phyloP scores from a whole-genome alignment of 75 land plant species.

The Picea sitchensis region DNA sequence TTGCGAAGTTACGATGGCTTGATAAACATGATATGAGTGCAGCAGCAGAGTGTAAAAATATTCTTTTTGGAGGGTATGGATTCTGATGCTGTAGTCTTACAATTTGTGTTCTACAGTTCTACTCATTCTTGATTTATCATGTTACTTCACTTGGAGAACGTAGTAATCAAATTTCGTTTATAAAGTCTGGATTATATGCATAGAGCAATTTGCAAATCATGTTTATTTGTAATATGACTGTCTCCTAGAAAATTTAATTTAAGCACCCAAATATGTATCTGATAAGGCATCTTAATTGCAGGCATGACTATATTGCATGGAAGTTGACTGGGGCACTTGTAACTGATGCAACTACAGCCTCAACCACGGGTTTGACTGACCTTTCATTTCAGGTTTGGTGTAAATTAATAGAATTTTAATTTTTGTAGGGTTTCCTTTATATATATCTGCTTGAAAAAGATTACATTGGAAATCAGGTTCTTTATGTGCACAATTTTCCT shows the following conservation, averaged over 20 bases:
- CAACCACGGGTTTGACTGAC: slow-evolving; percentile 41
- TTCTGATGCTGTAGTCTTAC: background rate
- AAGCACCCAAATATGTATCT: background rate
- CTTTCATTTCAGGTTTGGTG: slow-evolving; percentile 26
- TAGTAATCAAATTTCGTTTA: background rate
- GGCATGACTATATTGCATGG: slow-evolving; percentile 49
- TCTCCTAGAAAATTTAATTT: background rate
- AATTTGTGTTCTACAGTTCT: background rate
- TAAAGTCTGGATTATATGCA: background rate
- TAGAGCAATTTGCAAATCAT: slow-evolving; percentile 1
- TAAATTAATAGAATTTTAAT: background rate
- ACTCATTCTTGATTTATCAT: background rate
- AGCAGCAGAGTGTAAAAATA: slow-evolving; percentile 18
- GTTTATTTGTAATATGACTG: background rate
- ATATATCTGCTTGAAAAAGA: slow-evolving; percentile 1
- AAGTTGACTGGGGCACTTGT: slow-evolving; percentile 34
- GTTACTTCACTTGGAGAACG: background rate
- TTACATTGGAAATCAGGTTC: background rate
- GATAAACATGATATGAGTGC: slow-evolving; percentile 27
- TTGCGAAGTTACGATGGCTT: slow-evolving; percentile 45
- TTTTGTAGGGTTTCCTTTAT: background rate
- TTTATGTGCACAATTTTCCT: background rate
- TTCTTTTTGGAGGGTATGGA: slow-evolving; percentile 39
- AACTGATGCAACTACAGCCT: slow-evolving; percentile 43
- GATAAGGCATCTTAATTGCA: slow-evolving; percentile 5